phyloP scores from a whole-genome alignment of 1,284 basidiomycete genomes.

The Tylopilus orsonianus region DNA sequence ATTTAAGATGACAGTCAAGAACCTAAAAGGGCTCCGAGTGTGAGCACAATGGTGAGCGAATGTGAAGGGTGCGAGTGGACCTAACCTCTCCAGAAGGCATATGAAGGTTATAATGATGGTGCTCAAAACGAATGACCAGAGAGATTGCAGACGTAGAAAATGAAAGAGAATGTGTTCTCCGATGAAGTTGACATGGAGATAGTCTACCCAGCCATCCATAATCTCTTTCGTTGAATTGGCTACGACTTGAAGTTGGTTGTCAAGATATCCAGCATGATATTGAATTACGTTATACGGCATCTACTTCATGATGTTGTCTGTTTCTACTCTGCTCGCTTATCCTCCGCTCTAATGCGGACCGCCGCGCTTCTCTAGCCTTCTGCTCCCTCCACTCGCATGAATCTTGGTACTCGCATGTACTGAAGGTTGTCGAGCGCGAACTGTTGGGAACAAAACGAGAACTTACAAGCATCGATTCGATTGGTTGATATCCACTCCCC shows the following conservation, averaged over 20 bases:
- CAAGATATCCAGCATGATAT: no score
- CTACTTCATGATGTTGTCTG: neutral
- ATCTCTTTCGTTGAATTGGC: conserved; percentile 14
- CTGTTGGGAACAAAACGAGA: conserved; percentile 2
- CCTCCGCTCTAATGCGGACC: neutral
- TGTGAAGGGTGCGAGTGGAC: conserved; percentile 6
- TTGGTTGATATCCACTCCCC: conserved; percentile 65
- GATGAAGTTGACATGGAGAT: conserved; percentile 55
- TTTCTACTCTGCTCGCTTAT: neutral
- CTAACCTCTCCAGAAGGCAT: conserved; percentile 60
- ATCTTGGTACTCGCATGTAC: conserved; percentile 75
- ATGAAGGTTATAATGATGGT: conserved; percentile 46
- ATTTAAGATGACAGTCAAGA: conserved; percentile 50
- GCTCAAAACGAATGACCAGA: conserved; percentile 44
- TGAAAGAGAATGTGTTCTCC: conserved; percentile 59
- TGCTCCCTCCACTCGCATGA: conserved; percentile 83
- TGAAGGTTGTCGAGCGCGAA: conserved; percentile 30
- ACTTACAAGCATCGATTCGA: conserved; percentile 70
- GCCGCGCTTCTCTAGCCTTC: conserved; percentile 54
- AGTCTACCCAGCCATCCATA: conserved; percentile 45
- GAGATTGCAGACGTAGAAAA: conserved; percentile 49
- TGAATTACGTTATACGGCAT: conserved; percentile 6
- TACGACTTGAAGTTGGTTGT: neutral
- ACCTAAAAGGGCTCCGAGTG: conserved; percentile 36
- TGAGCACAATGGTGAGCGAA: conserved; percentile 1